phyloP scores from a whole-genome alignment of 352 stramenopile genomes.

The Phytopythium oedochilum region DNA sequence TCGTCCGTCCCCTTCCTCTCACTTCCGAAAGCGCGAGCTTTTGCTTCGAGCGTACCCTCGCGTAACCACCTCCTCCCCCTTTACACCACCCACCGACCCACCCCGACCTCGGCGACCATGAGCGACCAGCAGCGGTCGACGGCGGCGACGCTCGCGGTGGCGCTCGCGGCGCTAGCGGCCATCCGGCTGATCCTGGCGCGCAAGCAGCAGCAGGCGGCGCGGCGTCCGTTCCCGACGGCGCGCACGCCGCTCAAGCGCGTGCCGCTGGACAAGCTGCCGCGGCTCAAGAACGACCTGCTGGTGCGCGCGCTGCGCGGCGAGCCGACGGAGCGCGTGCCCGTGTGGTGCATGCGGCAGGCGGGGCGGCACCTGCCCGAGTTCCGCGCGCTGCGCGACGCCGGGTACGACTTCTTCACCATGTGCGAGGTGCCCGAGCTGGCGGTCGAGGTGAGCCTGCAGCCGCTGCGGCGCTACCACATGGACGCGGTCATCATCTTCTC shows the following conservation, averaged over 20 bases:
- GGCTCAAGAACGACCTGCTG: slow-evolving; percentile 89
- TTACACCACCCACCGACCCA: neutral
- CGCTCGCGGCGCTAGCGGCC: slow-evolving; percentile 48
- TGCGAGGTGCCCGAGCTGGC: slow-evolving; percentile 80
- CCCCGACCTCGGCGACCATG: neutral
- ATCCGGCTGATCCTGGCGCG: slow-evolving; percentile 57
- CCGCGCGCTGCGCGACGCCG: slow-evolving; percentile 69
- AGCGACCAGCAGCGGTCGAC: neutral
- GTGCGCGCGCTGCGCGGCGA: slow-evolving; percentile 84
- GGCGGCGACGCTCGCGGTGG: slow-evolving; percentile 18
- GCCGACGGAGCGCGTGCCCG: slow-evolving; percentile 87
- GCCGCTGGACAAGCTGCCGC: slow-evolving; percentile 61
- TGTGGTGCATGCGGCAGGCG: slow-evolving; percentile 98
- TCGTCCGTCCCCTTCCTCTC: too few species aligned
- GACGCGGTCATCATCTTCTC: slow-evolving; percentile 99
- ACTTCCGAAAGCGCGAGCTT: neutral
- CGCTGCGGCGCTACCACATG: slow-evolving; percentile 90
- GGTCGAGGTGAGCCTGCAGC: slow-evolving; percentile 97
- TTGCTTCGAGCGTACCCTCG: neutral
- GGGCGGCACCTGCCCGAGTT: slow-evolving; percentile 91
- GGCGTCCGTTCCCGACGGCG: slow-evolving; percentile 49
- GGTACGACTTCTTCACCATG: slow-evolving; percentile 92
- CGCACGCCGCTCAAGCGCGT: slow-evolving; percentile 73
- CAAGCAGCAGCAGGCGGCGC: slow-evolving; percentile 32
- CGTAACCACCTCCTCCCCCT: neutral